Evolutionary conservation across 1,284 basidiomycete species (phyloP).

Genomic region (Rhodotorula sp.): DNA sequence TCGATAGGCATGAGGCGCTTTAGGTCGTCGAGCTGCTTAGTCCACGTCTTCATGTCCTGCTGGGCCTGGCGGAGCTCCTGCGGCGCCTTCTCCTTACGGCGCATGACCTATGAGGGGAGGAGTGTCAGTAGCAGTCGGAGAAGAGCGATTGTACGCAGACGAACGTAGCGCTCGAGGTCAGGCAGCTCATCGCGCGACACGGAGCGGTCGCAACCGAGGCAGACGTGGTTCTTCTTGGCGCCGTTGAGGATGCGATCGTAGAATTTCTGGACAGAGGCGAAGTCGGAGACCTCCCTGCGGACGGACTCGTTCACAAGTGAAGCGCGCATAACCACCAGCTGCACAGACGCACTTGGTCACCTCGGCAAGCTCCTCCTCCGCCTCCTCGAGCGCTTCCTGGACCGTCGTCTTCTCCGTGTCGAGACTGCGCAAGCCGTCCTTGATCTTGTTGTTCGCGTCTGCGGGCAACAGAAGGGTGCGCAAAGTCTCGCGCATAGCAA

Average conservation of each 20-base stretch:
- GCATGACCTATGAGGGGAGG: constrained; percentile 12
- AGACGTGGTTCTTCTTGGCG: constrained; percentile 66
- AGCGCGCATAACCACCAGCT: too few species aligned
- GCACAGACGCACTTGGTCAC: not conserved
- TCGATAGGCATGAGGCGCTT: constrained; percentile 61
- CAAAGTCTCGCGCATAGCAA: not conserved
- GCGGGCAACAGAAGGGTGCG: not conserved
- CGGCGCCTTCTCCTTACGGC: constrained; percentile 35
- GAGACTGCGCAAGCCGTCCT: constrained; percentile 1
- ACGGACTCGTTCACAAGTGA: too few species aligned
- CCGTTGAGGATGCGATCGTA: constrained; percentile 64
- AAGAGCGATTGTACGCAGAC: not conserved
- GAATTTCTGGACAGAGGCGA: constrained; percentile 53
- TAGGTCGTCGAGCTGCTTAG: constrained; percentile 59
- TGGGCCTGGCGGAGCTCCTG: constrained; percentile 49
- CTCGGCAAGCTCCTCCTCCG: constrained; percentile 15
- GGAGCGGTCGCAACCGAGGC: constrained; percentile 71
- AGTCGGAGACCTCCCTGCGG: constrained; percentile 46
- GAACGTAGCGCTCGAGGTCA: constrained; percentile 48
- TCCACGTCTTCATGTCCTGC: constrained; percentile 63
- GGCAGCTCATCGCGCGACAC: constrained; percentile 62
- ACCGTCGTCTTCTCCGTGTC: constrained; percentile 29
- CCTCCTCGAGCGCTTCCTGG: constrained; percentile 27
- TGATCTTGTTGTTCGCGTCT: constrained; percentile 21
- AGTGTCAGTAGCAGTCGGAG: not conserved